phyloP scores from a whole-genome alignment of 805 yeast genomes.

The Suhomyces sp. region DNA sequence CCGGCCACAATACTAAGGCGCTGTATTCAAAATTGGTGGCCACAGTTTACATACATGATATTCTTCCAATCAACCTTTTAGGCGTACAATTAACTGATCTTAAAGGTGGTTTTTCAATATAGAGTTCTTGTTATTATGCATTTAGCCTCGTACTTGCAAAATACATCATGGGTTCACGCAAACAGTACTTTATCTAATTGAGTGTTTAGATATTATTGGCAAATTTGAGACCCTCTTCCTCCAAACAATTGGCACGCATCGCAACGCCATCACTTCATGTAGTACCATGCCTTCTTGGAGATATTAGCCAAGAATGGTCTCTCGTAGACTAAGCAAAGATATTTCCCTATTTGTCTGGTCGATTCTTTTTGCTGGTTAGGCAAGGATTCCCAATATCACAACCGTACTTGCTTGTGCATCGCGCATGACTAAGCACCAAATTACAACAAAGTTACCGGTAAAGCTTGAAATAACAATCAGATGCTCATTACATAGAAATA shows the following conservation, averaged over 20 bases:
- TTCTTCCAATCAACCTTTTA: neutral
- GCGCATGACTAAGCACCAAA: neutral
- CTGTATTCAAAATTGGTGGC: neutral
- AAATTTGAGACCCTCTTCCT: neutral
- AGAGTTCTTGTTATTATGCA: neutral
- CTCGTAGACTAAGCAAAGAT: neutral
- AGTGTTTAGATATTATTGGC: neutral
- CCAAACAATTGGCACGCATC: neutral
- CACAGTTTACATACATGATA: neutral
- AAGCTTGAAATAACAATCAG: neutral
- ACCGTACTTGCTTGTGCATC: neutral
- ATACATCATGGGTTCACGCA: conserved; percentile 2
- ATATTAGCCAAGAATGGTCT: neutral
- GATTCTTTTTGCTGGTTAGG: neutral
- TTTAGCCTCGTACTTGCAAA: conserved; percentile 2
- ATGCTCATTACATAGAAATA: neutral
- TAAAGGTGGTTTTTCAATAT: neutral
- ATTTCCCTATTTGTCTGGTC: neutral
- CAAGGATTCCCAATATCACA: neutral
- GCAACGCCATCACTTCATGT: neutral
- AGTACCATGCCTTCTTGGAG: neutral
- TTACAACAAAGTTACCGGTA: neutral
- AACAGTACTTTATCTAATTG: neutral
- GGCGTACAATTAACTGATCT: neutral
- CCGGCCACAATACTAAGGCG: neutral